Conservation (phyloP, 1,139 yeast genomes). For the Saccharomyces hybrid region DNA sequence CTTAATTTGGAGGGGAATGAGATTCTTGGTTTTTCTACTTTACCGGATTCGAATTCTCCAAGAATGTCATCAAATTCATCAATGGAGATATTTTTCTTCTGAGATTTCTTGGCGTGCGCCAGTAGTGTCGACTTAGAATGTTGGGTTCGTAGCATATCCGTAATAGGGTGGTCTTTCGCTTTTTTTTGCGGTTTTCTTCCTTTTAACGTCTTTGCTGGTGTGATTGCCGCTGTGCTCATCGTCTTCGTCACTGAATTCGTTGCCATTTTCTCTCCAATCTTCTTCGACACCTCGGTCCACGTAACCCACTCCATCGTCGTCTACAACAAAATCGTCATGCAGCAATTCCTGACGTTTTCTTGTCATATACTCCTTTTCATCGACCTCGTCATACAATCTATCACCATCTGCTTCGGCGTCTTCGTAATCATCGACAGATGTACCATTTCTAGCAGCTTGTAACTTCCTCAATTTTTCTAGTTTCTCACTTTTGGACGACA, state of each 20-base stretch:
- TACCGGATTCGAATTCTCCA: constrained; percentile 35
- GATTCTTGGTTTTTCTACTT: constrained; percentile 6
- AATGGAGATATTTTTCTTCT: constrained; percentile 33
- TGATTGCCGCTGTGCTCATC: constrained; percentile 14
- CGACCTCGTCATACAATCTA: constrained; percentile 73
- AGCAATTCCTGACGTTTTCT: constrained; percentile 73
- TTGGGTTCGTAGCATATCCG: constrained; percentile 25
- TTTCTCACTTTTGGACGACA: constrained; percentile 12
- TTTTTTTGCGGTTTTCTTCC: constrained; percentile 8
- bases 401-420: constrained; percentile 38
- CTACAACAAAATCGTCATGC: constrained; percentile 89
- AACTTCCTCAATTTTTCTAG: constrained; percentile 22
- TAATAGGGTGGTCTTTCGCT: constrained; percentile 18
- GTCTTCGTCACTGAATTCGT: constrained; percentile 32
- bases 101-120: constrained; percentile 16
- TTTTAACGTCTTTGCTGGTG: constrained; percentile 31
- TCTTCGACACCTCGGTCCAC: constrained; percentile 89
- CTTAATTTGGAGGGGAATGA: constrained; percentile 1
- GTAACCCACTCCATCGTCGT: constrained; percentile 77
- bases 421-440: constrained; percentile 13
- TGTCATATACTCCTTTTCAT: constrained; percentile 67
- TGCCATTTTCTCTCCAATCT: constrained; percentile 40
- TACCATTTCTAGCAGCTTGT: constrained; percentile 22
- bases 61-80: constrained; percentile 42
- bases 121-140: constrained; percentile 16